Base-by-base conservation (phyloP, 768 basidiomycete species). In the Rhodotorula graminis region DNA sequence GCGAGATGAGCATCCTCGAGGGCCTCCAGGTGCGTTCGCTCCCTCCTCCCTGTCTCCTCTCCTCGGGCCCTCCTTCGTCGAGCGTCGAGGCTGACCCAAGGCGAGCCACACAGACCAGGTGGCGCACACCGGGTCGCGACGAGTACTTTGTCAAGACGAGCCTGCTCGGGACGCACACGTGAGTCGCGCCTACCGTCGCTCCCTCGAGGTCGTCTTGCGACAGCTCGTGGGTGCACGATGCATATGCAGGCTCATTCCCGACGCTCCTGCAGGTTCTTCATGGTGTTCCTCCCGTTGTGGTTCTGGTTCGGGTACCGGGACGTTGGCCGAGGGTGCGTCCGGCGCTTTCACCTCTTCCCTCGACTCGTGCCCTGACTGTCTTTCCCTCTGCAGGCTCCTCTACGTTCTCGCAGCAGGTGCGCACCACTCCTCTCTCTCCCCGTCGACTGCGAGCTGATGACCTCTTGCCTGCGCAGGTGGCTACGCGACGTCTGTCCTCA, bases 221-320 rank as follows among this genome's bases (percentile, higher is more conserved):
- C 4, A 37, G 37, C 37, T 37, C 37, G n/a, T 37, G 5, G 37
- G 37, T 37, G 37, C 29, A 1, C 37, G 18, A 25, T 10, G 3
- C 46, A 37, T 52, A 5, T n/a, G 18, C 46, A 6, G 7, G 8
- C 21, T 37, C 14, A 40, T 16, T 7, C 18, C 12, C 16, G 2
- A 12, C 10, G 4, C 23, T 14, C 16, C 18, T 40, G n/a, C 69
- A 78, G 75, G 40, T 75, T 72, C 56, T 97, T 98, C 85, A 92
- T 95, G 89, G 86, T 87, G 46, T 85, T 90, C 71, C 83, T 99
- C 12, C 95, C 95, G 0, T 83, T 88, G 0, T 84, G 92, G 72
- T 95, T 90, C 78, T 97, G 93, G 84, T 96, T 95, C 78, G 94
- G 94, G 0, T 85, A 87, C 74, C 83, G 82, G 5, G 85, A 88